Evolutionary conservation across 768 basidiomycete species (phyloP).

Genomic region (Kwoniella heveanensis): DNA sequence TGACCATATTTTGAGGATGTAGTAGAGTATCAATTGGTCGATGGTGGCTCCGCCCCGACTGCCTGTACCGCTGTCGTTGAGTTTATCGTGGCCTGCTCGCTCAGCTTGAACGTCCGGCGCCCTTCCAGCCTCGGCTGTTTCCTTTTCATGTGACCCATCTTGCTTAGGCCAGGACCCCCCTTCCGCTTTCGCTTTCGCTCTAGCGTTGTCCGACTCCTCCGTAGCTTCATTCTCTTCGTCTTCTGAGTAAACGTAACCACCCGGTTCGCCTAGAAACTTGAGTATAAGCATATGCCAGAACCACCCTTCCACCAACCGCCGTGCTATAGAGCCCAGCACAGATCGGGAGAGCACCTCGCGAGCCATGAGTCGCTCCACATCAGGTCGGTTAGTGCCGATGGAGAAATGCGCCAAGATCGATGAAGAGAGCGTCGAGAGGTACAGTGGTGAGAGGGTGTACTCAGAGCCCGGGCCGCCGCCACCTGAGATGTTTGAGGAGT

Average conservation of each 20-base stretch:
- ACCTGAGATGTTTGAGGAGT: too few relatives aligned
- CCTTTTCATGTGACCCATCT: too few relatives aligned
- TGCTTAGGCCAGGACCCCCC: too few relatives aligned
- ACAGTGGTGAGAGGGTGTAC: constrained; percentile 38
- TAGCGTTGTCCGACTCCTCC: too few relatives aligned
- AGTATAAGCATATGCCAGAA: constrained; percentile 76
- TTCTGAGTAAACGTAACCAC: too few relatives aligned
- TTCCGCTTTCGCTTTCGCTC: too few relatives aligned
- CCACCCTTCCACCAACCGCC: constrained; percentile 81
- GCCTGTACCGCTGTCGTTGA: background rate
- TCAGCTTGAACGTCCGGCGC: too few relatives aligned
- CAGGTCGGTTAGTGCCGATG: constrained; percentile 77
- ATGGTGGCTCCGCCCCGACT: background rate
- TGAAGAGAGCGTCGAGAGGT: constrained; percentile 61
- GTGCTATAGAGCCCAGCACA: constrained; percentile 63
- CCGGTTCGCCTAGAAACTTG: constrained; percentile 63
- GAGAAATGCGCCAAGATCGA: constrained; percentile 70
- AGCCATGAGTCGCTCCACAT: constrained; percentile 71
- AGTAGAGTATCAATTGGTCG: background rate
- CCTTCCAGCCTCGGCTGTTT: background rate
- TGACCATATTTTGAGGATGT: background rate
- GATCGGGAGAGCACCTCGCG: constrained; percentile 82
- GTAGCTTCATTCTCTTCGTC: background rate
- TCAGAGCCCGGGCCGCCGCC: constrained; percentile 5
- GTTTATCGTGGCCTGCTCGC: background rate